Evolutionary conservation across 129 eudicot genomes (phyloP), one percentile per base, ranked within the genome.

Genomic region (Chrysanthemum lavandulifolium): DNA sequence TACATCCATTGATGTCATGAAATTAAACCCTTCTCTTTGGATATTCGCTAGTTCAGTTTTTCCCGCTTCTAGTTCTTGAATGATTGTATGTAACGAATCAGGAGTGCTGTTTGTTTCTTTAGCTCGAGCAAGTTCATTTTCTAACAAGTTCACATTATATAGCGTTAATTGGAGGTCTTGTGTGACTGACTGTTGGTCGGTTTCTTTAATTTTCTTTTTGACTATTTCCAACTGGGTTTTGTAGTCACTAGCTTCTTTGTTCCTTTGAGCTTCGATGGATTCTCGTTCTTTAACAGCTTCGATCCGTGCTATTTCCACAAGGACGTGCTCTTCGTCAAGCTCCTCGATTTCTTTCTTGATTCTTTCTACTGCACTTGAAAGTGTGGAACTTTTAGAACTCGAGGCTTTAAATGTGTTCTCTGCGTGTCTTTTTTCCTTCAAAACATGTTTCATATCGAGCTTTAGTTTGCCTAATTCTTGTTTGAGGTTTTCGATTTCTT

Each of bases 301-400:
- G n/a, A 94, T 82, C 52, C 87, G 71, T 56, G 97, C 97, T 73
- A 94, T 70, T 80, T 94, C 97, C 54, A 88, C 98, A 59, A 94
- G 84, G 52, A 90, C 92, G 0, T 86, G 87, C 75, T 90, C 97
- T 81, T 94, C 98, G 36, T 84, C 86, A 5, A 85, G 71, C 40
- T 86, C 89, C 18, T 94, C 96, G 31, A 90, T 82, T 77, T 94
- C 92, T 78, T 80, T 84, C 76, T 71, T 79, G 47, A 90, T 78
- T 65, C 81, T 55, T 71, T 90, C 91, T 6, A 77, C 76, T 0
- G 84, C 73, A 60, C 75, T 77, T 15, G 63, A 65, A 55, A 49
- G 80, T 50, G 87, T 71, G 45, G 51, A 19, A 4, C 43, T 61
- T 56, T 81, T 86, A 10, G 78, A 81, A 51, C 51, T 33, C 3